Conservation (phyloP, 352 stramenopile genomes). For the Vaucheria bursata region DNA sequence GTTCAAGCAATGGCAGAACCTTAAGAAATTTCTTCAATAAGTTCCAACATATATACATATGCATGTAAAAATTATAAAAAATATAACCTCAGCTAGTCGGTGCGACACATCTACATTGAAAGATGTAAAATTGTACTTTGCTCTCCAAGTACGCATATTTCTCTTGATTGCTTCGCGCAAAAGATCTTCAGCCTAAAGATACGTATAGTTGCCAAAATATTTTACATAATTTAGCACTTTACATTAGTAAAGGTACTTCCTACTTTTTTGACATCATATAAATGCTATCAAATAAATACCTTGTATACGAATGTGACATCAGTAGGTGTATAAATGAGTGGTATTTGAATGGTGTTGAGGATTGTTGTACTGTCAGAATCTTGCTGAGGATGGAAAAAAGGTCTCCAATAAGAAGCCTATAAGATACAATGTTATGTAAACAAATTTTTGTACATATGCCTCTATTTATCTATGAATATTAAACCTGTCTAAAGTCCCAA, state of each 20-base stretch:
- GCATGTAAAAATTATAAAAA: neutral
- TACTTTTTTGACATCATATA: too few relatives aligned
- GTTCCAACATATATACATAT: neutral
- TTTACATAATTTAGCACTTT: too few relatives aligned
- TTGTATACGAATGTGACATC: constrained; percentile 40
- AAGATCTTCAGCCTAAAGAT: constrained; percentile 25
- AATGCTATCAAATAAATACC: too few relatives aligned
- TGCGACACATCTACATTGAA: constrained; percentile 72
- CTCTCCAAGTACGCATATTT: constrained; percentile 65
- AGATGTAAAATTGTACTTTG: constrained; percentile 62
- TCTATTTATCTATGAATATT: neutral
- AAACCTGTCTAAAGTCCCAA: neutral
- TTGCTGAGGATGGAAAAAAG: constrained; percentile 18
- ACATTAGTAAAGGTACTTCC: too few relatives aligned
- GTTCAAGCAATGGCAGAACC: neutral
- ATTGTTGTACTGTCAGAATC: constrained; percentile 21
- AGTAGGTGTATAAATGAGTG: constrained; percentile 29
- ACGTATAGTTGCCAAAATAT: too few relatives aligned
- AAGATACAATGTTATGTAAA: neutral
- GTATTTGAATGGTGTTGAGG: constrained; percentile 23
- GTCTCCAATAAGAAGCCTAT: neutral
- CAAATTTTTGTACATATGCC: neutral
- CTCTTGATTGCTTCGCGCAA: constrained; percentile 37
- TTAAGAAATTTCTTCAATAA: too few relatives aligned
- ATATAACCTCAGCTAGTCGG: constrained; percentile 63